Base-by-base conservation (phyloP, 805 yeast genomes). In the Brettanomyces naardenensis region DNA sequence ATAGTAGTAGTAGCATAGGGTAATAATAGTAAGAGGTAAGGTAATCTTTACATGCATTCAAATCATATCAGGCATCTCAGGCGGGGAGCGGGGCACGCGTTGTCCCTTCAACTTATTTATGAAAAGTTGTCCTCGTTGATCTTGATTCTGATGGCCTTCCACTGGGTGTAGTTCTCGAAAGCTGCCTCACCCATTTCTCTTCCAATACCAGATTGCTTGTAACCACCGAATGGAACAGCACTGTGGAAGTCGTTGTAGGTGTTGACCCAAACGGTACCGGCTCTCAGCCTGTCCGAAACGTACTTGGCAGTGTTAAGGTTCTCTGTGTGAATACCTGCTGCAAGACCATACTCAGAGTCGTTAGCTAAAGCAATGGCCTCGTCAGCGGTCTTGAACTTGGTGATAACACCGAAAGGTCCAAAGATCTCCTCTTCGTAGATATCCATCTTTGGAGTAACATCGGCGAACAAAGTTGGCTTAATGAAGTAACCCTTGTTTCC, bases 381-480 rank as follows among this genome's bases (percentile, higher is more conserved):
- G 46, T 82, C 90, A 45, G 75, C 72, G 35, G 82, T 69, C 49
- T 65, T 67, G 58, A 86, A 86, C 61, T 82, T 81, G 53, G 80
- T 65, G 39, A 84, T 72, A 30, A 92, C 78, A 45, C 82, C 78
- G 44, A 87, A 86, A 19, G 95, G 95, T 42, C 95, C 95, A 52
- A 87, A 88, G 59, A 88, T 85, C 71, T 88, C 97, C 60, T 88
- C 96, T 60, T 70, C 74, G 50, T 84, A 87, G 59, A 89, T 78
- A 48, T 69, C 67, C 80, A 77, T 78, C 56, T 77, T 68, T 58
- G 79, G 82, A 18, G 68, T 69, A 46, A 86, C 95, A 55, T 84
- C 87, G 47, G 84, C 80, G 58, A 88, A 85, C 53, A 89, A 73
- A 29, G 97, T 88, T 60, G 97, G 96, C 63, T 74, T 68, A 51